Evolutionary conservation across 2,329 filamentous ascomycete genomes (phyloP).

Genomic region (Blumeria graminis): DNA sequence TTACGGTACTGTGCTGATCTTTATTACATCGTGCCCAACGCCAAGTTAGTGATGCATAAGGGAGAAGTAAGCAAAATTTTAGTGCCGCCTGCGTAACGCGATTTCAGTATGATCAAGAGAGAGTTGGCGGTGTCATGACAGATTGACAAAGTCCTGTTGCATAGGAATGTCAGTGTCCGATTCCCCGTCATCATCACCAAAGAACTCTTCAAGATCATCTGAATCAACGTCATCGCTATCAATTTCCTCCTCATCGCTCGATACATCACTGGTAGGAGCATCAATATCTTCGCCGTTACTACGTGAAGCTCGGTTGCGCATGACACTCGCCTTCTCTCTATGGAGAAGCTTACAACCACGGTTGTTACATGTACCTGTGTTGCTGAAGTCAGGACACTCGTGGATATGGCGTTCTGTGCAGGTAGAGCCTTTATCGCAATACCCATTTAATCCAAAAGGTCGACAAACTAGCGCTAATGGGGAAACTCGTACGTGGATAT

Average conservation of each 20-base stretch:
- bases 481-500: slow-evolving; percentile 61
- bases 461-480: slow-evolving; percentile 60
- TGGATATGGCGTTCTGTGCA: slow-evolving; percentile 70
- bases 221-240: slow-evolving; percentile 62
- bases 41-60: background rate
- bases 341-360: slow-evolving; percentile 69
- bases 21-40: background rate
- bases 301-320: slow-evolving; percentile 35
- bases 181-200: slow-evolving; percentile 28
- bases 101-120: background rate
- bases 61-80: no score
- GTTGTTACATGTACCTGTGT: slow-evolving; percentile 60
- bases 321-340: slow-evolving; percentile 61
- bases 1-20: background rate
- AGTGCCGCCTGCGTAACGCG: no score
- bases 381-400: slow-evolving; percentile 90
- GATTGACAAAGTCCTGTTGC: slow-evolving; percentile 33
- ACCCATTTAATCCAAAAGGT: slow-evolving; percentile 65
- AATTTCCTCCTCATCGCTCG: slow-evolving; percentile 54
- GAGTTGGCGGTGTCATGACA: slow-evolving; percentile 15
- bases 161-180: slow-evolving; percentile 28
- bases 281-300: slow-evolving; percentile 18
- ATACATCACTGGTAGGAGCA: slow-evolving; percentile 41
- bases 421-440: slow-evolving; percentile 56
- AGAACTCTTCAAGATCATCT: slow-evolving; percentile 44